Base-by-base conservation (phyloP, 2,329 filamentous ascomycete species). In the Penicillium sp. region DNA sequence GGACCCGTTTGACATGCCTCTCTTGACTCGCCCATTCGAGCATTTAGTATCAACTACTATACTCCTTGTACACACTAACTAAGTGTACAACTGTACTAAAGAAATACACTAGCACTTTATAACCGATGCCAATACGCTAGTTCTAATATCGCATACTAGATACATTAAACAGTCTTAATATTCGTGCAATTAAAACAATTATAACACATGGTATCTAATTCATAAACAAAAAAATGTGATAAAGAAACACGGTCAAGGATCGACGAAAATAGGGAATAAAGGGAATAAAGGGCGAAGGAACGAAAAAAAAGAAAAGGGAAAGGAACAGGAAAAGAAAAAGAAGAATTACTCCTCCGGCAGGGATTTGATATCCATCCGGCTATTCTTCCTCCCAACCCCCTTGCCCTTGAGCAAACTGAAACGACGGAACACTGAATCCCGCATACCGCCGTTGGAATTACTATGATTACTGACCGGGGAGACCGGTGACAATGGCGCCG, bases 371-470 rank as follows among this genome's bases (percentile, higher is more conserved):
- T 77, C 81, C 54, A 66, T 76, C 70, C 84, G 87, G 67, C 82
- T 85, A 43, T 77, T 77, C 75, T 89, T 90, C 70, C 86, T 87
- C 29, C 88, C 87, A 47, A 92, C 80, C 8, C 70, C 70, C 70
- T 88, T 89, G 3, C 69, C 69, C 69, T 88, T 89, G 66, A 95
- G 78, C 65, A 92, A 78, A 70, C 89, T 94, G 61, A 95, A 79
- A 66, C 91, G 78, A 76, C 91, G 93, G 74, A 87, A 85, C 61
- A 95, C 83, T 54, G 86, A 88, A 34, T 83, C 83, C 48, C 83
- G 82, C 66, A 72, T 67, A 22, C 67, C 70, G 36, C 63, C 56
- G 21, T 59, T 70, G 36, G 62, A 55, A 22, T 58, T 55, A 45
- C 52, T 61, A 48, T 24, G 54, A 36, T 76, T 67, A 4, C 75